Base-by-base conservation (phyloP, 306 rosid genomes). In the Rubus idaeus region DNA sequence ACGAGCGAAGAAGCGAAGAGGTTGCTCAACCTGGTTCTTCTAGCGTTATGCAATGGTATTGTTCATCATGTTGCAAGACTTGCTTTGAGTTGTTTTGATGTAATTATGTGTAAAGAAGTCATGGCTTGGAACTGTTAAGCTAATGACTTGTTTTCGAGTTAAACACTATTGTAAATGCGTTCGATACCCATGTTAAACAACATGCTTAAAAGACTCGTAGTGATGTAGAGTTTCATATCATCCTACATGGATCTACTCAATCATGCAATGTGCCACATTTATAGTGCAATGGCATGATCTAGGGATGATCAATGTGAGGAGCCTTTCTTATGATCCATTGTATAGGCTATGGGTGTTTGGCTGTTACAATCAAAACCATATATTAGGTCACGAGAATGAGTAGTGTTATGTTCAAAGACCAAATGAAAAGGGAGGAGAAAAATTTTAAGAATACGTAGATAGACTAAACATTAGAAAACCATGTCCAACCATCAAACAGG, bases 401-500 rank as follows among this genome's bases (percentile, higher is more conserved):
- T 0, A 8, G 37, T 57, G 65, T 5, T 0, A 1, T 35, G 68
- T 62, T 62, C 44, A 62, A 58, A 60, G 5, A 62, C 41, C 53
- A 73, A 73, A 42, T 41, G 40, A 23, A 26, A 74, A 58, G 17
- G 8, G 67, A 9, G 40, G 55, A 56, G 35, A 13, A 10, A 60
- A 41, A 41, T 40, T 18, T 18, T 18, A 20, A 5, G 8, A 21
- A 13, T 8, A 13, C 13, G 14, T 20, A 42, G 3, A 73, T 57
- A 46, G 3, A 53, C 75, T 18, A 30, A 35, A 51, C 12, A 73
- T 44, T 58, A 42, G 56, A 42, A 42, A 74, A 42, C 13, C 44
- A 42, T 10, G 56, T 42, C 60, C 47, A 74, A 57, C 69, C 67
- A 74, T 26, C 76, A 26, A 56, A 23, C 46, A 58, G 77, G 56